A percentile compares a stretch with the other conserved stretches of the same genome.
Conservation (phyloP, 2,329 filamentous ascomycete species). For the Aspergillus candidus region DNA sequence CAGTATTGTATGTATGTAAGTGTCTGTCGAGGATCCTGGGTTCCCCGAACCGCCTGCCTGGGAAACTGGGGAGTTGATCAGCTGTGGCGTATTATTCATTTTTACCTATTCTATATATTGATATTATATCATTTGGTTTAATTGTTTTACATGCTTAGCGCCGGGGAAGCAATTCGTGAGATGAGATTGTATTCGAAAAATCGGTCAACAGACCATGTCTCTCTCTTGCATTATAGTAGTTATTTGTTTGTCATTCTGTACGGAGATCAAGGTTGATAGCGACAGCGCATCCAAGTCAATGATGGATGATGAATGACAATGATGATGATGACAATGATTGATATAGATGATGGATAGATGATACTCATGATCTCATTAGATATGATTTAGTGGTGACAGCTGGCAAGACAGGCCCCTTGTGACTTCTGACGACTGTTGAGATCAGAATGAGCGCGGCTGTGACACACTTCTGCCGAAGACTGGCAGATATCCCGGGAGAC, state of each 20-base stretch:
- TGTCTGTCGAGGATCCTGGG: neutral
- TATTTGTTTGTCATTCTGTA: too few species aligned
- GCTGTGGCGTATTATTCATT: conserved; percentile 12
- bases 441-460: conserved; percentile 5
- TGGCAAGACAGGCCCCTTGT: conserved; percentile 14
- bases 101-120: neutral
- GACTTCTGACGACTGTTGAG: conserved; percentile 8
- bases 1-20: too few species aligned
- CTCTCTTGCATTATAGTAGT: too few species aligned
- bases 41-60: conserved; percentile 14
- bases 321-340: neutral
- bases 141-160: too few species aligned
- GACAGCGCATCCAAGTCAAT: conserved; percentile 1
- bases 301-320: neutral
- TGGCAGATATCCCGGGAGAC: neutral
- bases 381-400: conserved; percentile 14
- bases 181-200: too few species aligned
- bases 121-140: neutral
- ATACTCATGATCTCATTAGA: conserved; percentile 2
- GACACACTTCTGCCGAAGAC: conserved; percentile 6
- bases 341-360: conserved; percentile 1
- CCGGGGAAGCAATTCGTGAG: too few species aligned
- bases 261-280: neutral
- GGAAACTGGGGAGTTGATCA: conserved; percentile 9
- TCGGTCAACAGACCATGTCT: too few species aligned